Evolutionary conservation across 768 basidiomycete genomes (phyloP).

Genomic region (Trametes punicea): DNA sequence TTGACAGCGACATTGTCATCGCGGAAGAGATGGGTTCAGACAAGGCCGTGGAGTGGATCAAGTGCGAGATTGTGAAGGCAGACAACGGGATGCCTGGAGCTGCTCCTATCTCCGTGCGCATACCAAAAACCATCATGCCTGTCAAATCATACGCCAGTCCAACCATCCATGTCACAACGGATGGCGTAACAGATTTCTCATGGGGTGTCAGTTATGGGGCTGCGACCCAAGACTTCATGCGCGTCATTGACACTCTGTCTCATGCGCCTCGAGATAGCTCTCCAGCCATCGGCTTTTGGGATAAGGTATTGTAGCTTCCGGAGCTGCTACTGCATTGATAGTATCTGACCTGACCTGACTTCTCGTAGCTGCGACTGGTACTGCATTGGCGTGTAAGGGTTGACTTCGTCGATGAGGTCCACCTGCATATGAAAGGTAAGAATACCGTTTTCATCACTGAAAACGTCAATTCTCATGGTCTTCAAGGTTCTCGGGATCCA

Average conservation of each 20-base stretch:
- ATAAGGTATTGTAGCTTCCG: slow-evolving; percentile 64
- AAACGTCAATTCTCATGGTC: background rate
- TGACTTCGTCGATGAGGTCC: slow-evolving; percentile 67
- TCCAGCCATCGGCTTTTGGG: slow-evolving; percentile 89
- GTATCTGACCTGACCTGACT: background rate
- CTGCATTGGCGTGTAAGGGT: slow-evolving; percentile 79
- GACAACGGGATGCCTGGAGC: slow-evolving; percentile 51
- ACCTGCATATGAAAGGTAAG: slow-evolving; percentile 83
- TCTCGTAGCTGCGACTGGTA: slow-evolving; percentile 62
- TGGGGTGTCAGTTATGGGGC: slow-evolving; percentile 91
- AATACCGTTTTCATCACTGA: background rate
- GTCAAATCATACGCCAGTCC: slow-evolving; percentile 90
- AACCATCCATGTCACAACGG: slow-evolving; percentile 59
- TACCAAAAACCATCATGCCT: slow-evolving; percentile 94
- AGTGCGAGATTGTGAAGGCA: slow-evolving; percentile 59
- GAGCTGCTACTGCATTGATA: too few species aligned
- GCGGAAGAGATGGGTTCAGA: slow-evolving; percentile 81
- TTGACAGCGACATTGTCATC: slow-evolving; percentile 77
- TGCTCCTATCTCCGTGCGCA: slow-evolving; percentile 50
- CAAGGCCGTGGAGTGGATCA: slow-evolving; percentile 66
- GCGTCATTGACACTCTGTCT: slow-evolving; percentile 76
- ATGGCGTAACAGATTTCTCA: slow-evolving; percentile 65
- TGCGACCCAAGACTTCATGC: slow-evolving; percentile 82
- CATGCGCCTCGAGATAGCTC: slow-evolving; percentile 78
- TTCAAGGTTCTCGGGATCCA: slow-evolving; percentile 79